A percentile compares a stretch with the other conserved stretches of the same genome.
Evolutionary conservation across 192 early-diverging fungal species (phyloP).

Genomic region (Backusella luteola): DNA sequence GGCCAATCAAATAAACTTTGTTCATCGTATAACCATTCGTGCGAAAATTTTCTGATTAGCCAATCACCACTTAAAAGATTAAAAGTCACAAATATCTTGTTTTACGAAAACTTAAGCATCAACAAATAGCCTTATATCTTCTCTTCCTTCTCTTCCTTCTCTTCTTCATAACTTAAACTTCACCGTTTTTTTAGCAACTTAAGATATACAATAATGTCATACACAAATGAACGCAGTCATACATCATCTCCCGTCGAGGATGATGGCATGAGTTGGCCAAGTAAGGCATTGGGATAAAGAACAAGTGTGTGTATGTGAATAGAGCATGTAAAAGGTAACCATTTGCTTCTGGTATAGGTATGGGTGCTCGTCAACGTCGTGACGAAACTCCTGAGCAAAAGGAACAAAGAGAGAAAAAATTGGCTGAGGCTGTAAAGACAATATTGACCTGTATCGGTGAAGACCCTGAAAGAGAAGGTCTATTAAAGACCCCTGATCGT

Average conservation of each 20-base stretch:
- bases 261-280: slow-evolving; percentile 80
- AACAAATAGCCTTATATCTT: background rate
- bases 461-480: slow-evolving; percentile 90
- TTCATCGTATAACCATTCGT: background rate
- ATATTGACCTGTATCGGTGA: slow-evolving; percentile 94
- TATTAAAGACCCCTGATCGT: slow-evolving; percentile 92
- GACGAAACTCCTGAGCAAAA: slow-evolving; percentile 78
- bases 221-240: background rate
- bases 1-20: background rate
- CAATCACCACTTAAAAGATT: background rate
- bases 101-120: background rate
- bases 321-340: background rate
- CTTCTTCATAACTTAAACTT: slow-evolving; percentile 1
- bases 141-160: slow-evolving; percentile 1
- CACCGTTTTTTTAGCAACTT: background rate
- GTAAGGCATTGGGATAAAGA: slow-evolving; percentile 40
- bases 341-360: slow-evolving; percentile 44
- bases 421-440: slow-evolving; percentile 82
- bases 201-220: slow-evolving; percentile 14
- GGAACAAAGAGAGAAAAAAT: slow-evolving; percentile 66
- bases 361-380: slow-evolving; percentile 76
- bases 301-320: background rate
- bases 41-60: background rate
- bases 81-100: background rate
- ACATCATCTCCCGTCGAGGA: slow-evolving; percentile 53